Conservation (phyloP, 768 basidiomycete genomes). For the Mycena crocata region DNA sequence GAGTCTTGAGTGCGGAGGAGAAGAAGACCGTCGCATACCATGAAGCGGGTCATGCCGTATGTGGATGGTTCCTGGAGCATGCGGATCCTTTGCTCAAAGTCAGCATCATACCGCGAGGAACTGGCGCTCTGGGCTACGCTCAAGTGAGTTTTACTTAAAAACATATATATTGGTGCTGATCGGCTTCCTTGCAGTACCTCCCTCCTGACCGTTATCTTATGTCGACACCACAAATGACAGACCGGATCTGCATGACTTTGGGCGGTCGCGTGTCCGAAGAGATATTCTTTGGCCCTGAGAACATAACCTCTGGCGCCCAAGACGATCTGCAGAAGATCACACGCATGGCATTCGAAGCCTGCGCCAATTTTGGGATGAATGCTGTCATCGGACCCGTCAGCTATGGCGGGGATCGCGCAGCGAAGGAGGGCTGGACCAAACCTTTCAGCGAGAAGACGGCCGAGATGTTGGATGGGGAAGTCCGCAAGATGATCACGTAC, state of each 20-base stretch:
- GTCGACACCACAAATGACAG: constrained; percentile 93
- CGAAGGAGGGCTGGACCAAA: constrained; percentile 92
- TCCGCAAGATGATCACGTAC: constrained; percentile 94
- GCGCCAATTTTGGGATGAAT: constrained; percentile 98
- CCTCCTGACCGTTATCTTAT: constrained; percentile 96
- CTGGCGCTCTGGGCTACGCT: constrained; percentile 96
- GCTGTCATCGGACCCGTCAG: constrained; percentile 93
- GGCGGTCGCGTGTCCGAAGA: constrained; percentile 98
- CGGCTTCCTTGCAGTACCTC: constrained; percentile 77
- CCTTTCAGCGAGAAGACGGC: constrained; percentile 98
- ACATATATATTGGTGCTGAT: constrained; percentile 11
- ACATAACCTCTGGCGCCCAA: constrained; percentile 98
- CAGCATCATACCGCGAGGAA: constrained; percentile 96
- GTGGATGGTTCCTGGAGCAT: constrained; percentile 98
- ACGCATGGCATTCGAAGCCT: constrained; percentile 95
- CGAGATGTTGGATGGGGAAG: constrained; percentile 90
- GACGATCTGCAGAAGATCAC: constrained; percentile 99
- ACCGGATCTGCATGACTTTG: constrained; percentile 98
- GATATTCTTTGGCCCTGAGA: constrained; percentile 92
- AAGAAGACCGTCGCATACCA: constrained; percentile 99
- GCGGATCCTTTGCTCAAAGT: constrained; percentile 98
- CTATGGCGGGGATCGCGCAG: constrained; percentile 89
- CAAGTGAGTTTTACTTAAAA: constrained; percentile 64
- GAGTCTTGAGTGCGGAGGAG: constrained; percentile 93
- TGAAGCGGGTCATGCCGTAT: constrained; percentile 98